Evolutionary conservation across 768 basidiomycete genomes (phyloP).

Genomic region (Cytidiella melzeri): DNA sequence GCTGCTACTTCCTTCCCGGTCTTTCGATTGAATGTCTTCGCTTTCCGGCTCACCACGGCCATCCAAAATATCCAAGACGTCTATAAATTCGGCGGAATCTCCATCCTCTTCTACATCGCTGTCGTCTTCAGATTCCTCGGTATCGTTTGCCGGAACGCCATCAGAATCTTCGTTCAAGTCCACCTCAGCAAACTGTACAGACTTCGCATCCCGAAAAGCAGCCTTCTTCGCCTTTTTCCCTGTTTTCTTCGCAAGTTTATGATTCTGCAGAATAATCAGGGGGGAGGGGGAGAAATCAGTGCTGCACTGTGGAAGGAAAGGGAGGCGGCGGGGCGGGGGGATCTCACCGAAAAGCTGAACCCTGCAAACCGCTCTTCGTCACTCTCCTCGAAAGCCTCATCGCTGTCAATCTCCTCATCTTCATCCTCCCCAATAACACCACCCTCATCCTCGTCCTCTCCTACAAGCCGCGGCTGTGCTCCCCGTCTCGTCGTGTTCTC

Average conservation of each 20-base stretch:
- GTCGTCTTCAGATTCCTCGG: slow-evolving; percentile 37
- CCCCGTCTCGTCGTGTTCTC: slow-evolving; percentile 24
- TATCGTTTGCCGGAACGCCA: slow-evolving; percentile 19
- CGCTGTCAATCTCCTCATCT: slow-evolving; percentile 84
- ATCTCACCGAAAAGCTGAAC: slow-evolving; percentile 36
- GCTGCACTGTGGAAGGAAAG: too few species aligned
- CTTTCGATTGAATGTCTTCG: slow-evolving; percentile 30
- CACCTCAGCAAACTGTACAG: slow-evolving; percentile 50
- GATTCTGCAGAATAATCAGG: too few species aligned
- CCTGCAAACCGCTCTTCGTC: slow-evolving; percentile 76
- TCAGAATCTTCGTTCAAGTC: slow-evolving; percentile 54
- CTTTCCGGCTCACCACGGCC: slow-evolving; percentile 44
- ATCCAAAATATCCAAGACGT: slow-evolving; percentile 61
- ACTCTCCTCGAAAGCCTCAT: slow-evolving; percentile 77
- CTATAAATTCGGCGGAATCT: slow-evolving; percentile 52
- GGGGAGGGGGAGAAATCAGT: too few species aligned
- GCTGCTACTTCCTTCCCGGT: slow-evolving; percentile 17
- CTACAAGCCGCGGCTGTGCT: slow-evolving; percentile 44
- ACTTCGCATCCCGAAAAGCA: slow-evolving; percentile 6
- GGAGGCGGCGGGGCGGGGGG: background rate
- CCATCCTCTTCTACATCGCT: slow-evolving; percentile 32
- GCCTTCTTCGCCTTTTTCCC: background rate
- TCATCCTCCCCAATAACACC: slow-evolving; percentile 51
- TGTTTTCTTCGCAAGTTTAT: too few species aligned
- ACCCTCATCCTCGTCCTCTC: slow-evolving; percentile 52